phyloP scores from a whole-genome alignment of 176 grass and related monocot species.

The Oryza glaberrima region DNA sequence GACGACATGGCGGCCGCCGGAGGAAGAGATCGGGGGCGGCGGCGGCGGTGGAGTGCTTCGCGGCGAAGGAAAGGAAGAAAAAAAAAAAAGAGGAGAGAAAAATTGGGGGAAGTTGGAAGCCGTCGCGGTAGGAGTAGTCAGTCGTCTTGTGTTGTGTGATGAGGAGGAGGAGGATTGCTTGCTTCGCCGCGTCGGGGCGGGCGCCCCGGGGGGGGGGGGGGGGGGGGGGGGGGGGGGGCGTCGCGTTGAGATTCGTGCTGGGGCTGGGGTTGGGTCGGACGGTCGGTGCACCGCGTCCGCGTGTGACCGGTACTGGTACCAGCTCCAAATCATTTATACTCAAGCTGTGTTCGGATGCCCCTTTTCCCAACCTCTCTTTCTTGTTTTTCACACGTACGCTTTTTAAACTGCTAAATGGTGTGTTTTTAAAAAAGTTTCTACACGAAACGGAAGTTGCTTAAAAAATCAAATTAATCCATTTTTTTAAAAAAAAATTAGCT shows the following conservation, averaged over 20 bases:
- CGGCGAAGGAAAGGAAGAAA: neutral
- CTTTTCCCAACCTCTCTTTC: too few relatives aligned
- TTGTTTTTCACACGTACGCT: too few relatives aligned
- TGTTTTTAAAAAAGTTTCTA: too few relatives aligned
- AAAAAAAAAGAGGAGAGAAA: neutral
- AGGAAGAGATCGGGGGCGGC: neutral
- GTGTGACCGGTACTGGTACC: too few relatives aligned
- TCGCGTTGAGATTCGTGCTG: conserved; percentile 38
- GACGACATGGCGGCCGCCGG: conserved; percentile 21
- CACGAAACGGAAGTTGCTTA: too few relatives aligned
- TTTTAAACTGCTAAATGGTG: too few relatives aligned
- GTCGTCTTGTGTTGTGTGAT: neutral
- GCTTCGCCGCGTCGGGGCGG: conserved; percentile 32
- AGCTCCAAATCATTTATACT: too few relatives aligned
- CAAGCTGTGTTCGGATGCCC: too few relatives aligned
- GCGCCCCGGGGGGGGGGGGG: neutral
- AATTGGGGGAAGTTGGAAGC: conserved; percentile 21
- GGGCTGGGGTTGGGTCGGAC: neutral
- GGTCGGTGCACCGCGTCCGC: too few relatives aligned
- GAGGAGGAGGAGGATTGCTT: neutral
- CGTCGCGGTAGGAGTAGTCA: neutral
- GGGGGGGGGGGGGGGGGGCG: neutral
- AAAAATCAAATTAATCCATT: too few relatives aligned
- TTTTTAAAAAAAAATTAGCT: too few relatives aligned
- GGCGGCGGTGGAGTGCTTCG: conserved; percentile 30